Conservation (phyloP, 768 basidiomycete genomes). For the Calocybe cyanea region DNA sequence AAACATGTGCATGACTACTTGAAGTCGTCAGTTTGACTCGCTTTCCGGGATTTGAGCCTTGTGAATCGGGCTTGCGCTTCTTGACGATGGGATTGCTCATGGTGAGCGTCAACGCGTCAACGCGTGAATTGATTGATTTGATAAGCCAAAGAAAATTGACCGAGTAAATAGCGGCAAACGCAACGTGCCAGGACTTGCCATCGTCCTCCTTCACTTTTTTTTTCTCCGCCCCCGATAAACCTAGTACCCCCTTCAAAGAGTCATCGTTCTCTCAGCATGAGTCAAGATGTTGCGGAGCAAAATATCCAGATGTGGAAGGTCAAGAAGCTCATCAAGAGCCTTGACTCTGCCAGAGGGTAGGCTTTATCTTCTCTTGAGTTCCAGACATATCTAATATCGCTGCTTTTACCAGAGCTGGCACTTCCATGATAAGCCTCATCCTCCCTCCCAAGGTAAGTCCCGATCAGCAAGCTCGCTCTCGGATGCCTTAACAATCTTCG, state of each 20-base stretch:
- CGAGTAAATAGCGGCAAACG: slow-evolving; percentile 21
- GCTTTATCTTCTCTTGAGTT: slow-evolving; percentile 1
- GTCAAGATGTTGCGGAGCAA: slow-evolving; percentile 84
- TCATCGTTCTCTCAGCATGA: slow-evolving; percentile 54
- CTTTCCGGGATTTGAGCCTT: slow-evolving; percentile 18
- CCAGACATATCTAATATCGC: slow-evolving; percentile 21
- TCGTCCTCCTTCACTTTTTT: slow-evolving; percentile 11
- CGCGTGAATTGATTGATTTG: slow-evolving; percentile 6
- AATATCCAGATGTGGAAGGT: slow-evolving; percentile 99
- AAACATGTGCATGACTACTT: slow-evolving; percentile 1
- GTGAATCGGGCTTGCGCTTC: slow-evolving; percentile 37
- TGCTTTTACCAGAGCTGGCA: slow-evolving; percentile 65
- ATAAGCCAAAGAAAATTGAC: slow-evolving; percentile 4
- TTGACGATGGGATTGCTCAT: slow-evolving; percentile 10
- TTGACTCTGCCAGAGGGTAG: slow-evolving; percentile 89
- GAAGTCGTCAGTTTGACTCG: slow-evolving; percentile 27
- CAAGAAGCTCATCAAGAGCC: slow-evolving; percentile 98
- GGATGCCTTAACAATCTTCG: slow-evolving; percentile 5
- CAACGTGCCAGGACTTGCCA: slow-evolving; percentile 3
- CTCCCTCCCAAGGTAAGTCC: slow-evolving; percentile 82
- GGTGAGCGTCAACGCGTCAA: neutral
- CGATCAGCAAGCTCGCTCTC: slow-evolving; percentile 12
- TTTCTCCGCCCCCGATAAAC: slow-evolving; percentile 19
- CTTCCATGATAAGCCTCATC: slow-evolving; percentile 98
- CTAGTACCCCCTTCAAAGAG: slow-evolving; percentile 24